These are phyloP conservation scores for Ambispora gerdemannii DNA, from an alignment of 192 early-diverging fungal genomes.

Conservation along the genomic window DNA sequence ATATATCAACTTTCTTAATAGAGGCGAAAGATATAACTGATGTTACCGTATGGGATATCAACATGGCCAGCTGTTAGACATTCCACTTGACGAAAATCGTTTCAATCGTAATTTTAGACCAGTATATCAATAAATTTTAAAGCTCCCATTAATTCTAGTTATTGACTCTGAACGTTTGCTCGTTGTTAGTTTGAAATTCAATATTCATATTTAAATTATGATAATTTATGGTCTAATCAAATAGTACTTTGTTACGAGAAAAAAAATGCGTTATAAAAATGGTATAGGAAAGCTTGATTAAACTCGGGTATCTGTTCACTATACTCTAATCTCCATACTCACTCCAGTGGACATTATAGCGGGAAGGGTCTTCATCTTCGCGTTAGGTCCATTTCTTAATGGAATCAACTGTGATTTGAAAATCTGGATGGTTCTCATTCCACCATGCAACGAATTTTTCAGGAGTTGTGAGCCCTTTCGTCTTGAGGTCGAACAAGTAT, in stretches of 20 bases:
- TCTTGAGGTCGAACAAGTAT: constrained; percentile 2
- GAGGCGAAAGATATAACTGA: constrained; percentile 17
- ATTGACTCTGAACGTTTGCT: neutral
- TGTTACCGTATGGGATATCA: neutral
- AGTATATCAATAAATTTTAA: constrained; percentile 19
- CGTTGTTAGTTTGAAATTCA: constrained; percentile 13
- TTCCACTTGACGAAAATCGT: constrained; percentile 18
- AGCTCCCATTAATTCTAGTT: neutral
- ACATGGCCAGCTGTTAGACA: constrained; percentile 8
- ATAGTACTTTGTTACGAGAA: neutral
- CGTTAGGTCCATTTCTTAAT: constrained; percentile 23
- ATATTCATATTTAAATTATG: too few relatives aligned
- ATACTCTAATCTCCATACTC: constrained; percentile 14
- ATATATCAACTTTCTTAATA: constrained; percentile 22
- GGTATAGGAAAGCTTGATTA: neutral
- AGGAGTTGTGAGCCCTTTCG: too few relatives aligned
- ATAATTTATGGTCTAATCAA: too few relatives aligned
- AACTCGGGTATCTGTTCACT: constrained; percentile 7
- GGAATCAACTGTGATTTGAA: too few relatives aligned
- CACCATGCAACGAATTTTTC: constrained; percentile 26
- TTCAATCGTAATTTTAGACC: constrained; percentile 6
- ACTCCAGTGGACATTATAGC: constrained; percentile 9
- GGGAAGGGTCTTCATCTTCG: constrained; percentile 6
- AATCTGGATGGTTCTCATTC: constrained; percentile 18
- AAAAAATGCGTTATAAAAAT: constrained; percentile 20